Conservation (phyloP, 768 basidiomycete species). For the Rhizopogon vesiculosus region DNA sequence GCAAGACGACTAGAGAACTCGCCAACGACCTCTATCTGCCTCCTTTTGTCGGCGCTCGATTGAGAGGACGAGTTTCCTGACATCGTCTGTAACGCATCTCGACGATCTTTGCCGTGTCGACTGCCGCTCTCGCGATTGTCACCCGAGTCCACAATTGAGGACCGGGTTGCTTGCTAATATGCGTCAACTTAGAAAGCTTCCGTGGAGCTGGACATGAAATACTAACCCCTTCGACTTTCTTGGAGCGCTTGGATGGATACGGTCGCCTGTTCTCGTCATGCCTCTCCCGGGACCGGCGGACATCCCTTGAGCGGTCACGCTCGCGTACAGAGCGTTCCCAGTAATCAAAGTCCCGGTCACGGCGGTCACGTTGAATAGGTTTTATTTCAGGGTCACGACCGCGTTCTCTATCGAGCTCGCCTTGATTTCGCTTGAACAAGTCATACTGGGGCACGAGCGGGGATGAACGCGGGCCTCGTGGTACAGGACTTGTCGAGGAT, state of each 20-base stretch:
- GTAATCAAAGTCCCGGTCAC: conserved; percentile 19
- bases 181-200: conserved; percentile 7
- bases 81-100: not conserved
- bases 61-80: not conserved
- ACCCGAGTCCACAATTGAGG: not conserved
- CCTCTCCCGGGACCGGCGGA: conserved; percentile 17
- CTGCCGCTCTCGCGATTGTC: not conserved
- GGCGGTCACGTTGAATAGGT: conserved; percentile 14
- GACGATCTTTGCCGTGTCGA: not conserved
- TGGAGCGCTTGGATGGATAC: conserved; percentile 25
- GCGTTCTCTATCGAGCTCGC: conserved; percentile 15
- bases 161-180: not conserved
- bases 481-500: conserved; percentile 15
- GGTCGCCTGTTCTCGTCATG: conserved; percentile 16
- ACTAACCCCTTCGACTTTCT: conserved; percentile 23
- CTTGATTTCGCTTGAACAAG: conserved; percentile 31
- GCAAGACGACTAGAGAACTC: conserved; percentile 38
- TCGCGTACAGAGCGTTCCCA: conserved; percentile 16
- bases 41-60: not conserved
- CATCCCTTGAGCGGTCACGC: conserved; percentile 8
- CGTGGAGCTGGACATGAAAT: not conserved
- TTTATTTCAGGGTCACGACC: conserved; percentile 19
- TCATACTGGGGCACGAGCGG: conserved; percentile 42
- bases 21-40: conserved; percentile 10
- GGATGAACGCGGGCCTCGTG: conserved; percentile 22